Evolutionary conservation across 192 early-diverging fungal genomes (phyloP), one percentile per base, ranked within the genome.

Genomic region (Ambispora gerdemannii): DNA sequence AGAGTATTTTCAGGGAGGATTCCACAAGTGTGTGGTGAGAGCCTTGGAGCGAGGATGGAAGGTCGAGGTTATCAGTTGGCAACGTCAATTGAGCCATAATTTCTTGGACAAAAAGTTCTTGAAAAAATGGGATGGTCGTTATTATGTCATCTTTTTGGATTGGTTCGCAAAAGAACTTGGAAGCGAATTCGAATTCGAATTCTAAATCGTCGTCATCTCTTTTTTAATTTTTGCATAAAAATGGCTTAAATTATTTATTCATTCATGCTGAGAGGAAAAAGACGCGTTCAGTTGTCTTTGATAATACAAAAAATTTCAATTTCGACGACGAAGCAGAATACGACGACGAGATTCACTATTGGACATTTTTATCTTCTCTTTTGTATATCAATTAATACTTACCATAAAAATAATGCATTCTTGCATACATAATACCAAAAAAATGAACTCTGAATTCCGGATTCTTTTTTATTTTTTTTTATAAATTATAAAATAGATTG

Each of bases 31-130:
- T 0, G 61, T 79, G 20, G 73, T 73, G 15, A 77, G 72, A 10
- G 80, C 80, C 0, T 74, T 82, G 2, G 63, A 77, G 8, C 56
- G 77, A 30, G 80, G 80, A 10, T 82, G 80, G 80, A 75, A 75
- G 30, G 78, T 82, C 28, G 80, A 82, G 63, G 32, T 82, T 13
- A 74, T 82, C 31, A 79, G 77, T 53, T 82, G 80, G 80, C 71
- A 82, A 62, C 75, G 74, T 17, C 80, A 77, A 22, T 50, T 82
- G 30, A 82, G 80, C 28, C 36, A 36, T 51, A 70, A 70, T 28
- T 70, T 70, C 19, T 60, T 70, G 43, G 43, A 60, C 15, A 58
- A 58, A 20, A 70, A 60, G 25, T 70, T 70, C 53, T 70, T 70
- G 28, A 58, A 51, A 20, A 70, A 47, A 30, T 70, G 68, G 68